These are phyloP conservation scores for Blastomyces emzantsi DNA, from an alignment of 2,329 filamentous ascomycete species.

Conservation along the genomic window DNA sequence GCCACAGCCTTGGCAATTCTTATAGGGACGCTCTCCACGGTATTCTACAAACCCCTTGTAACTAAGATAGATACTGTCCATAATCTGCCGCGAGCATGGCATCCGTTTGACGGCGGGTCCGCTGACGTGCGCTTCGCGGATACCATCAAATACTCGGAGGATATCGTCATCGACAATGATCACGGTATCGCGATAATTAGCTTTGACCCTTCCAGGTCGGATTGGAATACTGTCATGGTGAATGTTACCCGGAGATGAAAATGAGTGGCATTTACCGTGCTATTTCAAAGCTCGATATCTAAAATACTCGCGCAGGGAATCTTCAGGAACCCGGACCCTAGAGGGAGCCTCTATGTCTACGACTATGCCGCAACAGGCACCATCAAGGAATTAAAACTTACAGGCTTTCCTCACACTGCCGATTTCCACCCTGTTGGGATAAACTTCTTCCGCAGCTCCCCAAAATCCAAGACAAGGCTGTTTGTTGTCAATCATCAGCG, in stretches of 20 bases:
- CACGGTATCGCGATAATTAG: constrained; percentile 16
- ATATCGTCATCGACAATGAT: constrained; percentile 15
- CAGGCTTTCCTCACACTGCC: constrained; percentile 8
- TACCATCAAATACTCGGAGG: constrained; percentile 14
- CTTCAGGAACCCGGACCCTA: constrained; percentile 10
- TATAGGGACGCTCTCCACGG: neutral
- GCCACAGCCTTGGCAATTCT: neutral
- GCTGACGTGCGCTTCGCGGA: constrained; percentile 16
- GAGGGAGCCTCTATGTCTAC: constrained; percentile 14
- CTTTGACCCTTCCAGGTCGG: constrained; percentile 13
- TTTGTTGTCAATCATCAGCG: constrained; percentile 17
- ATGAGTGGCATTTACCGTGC: neutral
- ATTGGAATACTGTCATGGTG: constrained; percentile 16
- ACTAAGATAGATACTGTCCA: neutral
- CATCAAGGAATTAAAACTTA: constrained; percentile 12
- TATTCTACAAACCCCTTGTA: constrained; percentile 1
- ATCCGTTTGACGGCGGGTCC: constrained; percentile 15
- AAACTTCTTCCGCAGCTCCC: constrained; percentile 14
- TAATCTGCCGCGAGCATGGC: constrained; percentile 15
- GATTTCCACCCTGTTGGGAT: constrained; percentile 16
- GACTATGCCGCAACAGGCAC: constrained; percentile 14
- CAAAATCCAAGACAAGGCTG: constrained; percentile 10
- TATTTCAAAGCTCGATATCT: neutral
- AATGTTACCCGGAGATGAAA: neutral
- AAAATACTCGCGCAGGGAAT: neutral